Conservation (phyloP, 768 basidiomycete genomes). For the Mycena haematopus region DNA sequence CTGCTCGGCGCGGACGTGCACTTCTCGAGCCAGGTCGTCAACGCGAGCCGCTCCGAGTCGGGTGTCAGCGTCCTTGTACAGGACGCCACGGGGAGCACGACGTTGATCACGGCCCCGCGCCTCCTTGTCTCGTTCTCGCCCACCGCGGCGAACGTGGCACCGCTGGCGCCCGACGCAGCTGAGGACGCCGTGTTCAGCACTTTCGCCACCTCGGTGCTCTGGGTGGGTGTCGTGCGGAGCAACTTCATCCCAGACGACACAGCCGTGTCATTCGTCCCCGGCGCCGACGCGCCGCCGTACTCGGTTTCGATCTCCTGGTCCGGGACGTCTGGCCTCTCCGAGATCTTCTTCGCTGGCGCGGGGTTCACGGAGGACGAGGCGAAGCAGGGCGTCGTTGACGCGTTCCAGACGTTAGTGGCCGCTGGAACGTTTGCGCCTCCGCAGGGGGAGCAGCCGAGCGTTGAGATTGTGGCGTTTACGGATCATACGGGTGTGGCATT, state of each 20-base stretch:
- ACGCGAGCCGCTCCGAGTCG: not conserved
- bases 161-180: not conserved
- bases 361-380: not conserved
- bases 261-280: not conserved
- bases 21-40: slow-evolving; percentile 3
- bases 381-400: not conserved
- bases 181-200: slow-evolving; percentile 2
- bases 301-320: not conserved
- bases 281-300: slow-evolving; percentile 3
- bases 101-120: not conserved
- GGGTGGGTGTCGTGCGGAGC: not conserved
- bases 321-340: not conserved
- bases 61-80: slow-evolving; percentile 2
- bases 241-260: slow-evolving; percentile 5
- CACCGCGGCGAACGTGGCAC: not conserved
- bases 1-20: not conserved
- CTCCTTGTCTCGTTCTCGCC: not conserved
- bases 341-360: not conserved
- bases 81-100: not conserved
- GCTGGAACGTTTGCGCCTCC: slow-evolving; percentile 1
- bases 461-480: not conserved
- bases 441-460: not conserved
- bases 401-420: not conserved
- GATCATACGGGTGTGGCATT: not conserved
- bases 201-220: not conserved